These are phyloP conservation scores for Vigna reflexopilosa DNA, from an alignment of 306 rosid species.

Conservation along the genomic window DNA sequence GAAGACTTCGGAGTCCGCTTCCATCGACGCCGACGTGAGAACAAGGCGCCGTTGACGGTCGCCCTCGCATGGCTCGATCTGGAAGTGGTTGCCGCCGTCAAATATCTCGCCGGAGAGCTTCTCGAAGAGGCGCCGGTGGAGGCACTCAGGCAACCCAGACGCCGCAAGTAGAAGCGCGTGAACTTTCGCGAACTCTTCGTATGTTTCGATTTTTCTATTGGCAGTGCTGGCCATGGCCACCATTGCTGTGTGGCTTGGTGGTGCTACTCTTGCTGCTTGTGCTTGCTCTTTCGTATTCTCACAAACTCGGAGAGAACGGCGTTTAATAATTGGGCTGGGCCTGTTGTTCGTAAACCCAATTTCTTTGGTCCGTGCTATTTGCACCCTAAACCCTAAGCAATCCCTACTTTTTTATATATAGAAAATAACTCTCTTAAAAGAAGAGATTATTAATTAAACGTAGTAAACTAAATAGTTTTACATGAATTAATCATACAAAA, in stretches of 20 bases:
- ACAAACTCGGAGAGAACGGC: background rate
- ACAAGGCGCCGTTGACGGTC: constrained; percentile 69
- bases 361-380: no score
- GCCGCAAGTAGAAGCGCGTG: constrained; percentile 74
- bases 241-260: constrained; percentile 6
- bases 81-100: constrained; percentile 83
- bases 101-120: constrained; percentile 76
- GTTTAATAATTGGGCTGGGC: background rate
- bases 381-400: no score
- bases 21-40: constrained; percentile 65
- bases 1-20: constrained; percentile 68
- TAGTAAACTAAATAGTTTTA: no score
- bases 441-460: no score
- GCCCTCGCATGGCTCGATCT: constrained; percentile 71
- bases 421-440: no score
- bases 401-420: no score
- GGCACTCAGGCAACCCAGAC: constrained; percentile 72
- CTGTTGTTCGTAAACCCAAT: no score
- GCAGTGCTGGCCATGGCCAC: constrained; percentile 46
- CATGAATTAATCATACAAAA: no score
- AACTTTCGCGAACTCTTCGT: constrained; percentile 75
- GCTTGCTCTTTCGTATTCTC: background rate
- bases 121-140: constrained; percentile 67
- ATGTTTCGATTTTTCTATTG: constrained; percentile 59
- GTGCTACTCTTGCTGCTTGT: background rate